Evolutionary conservation across 192 early-diverging fungal species (phyloP).

Genomic region (Rhizoclosmatium sp.): DNA sequence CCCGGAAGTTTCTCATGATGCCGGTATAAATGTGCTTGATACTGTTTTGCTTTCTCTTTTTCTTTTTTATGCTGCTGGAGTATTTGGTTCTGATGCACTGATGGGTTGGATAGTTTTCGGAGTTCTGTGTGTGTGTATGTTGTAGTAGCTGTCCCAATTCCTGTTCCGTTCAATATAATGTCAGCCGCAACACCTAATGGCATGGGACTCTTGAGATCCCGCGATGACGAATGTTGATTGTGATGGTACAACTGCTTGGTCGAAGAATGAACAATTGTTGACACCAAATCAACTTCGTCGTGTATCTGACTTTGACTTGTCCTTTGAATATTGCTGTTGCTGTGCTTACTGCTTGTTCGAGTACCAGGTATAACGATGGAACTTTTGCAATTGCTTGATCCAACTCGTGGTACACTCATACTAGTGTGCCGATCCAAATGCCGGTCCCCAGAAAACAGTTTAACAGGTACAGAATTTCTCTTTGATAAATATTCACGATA

Average conservation of each 20-base stretch:
- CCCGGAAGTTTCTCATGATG: conserved; percentile 14
- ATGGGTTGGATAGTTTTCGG: background rate
- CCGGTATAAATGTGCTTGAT: background rate
- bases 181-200: background rate
- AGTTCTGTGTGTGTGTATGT: background rate
- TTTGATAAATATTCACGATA: background rate
- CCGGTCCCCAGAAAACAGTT: conserved; percentile 1
- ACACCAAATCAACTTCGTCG: background rate
- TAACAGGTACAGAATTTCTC: background rate
- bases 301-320: background rate
- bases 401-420: background rate
- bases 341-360: background rate
- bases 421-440: background rate
- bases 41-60: background rate
- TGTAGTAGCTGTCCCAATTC: background rate
- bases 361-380: no score
- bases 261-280: background rate
- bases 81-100: background rate
- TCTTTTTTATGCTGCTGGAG: background rate
- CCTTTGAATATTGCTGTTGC: background rate
- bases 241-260: background rate
- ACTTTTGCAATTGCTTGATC: background rate
- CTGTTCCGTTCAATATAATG: background rate
- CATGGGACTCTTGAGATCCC: background rate
- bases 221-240: background rate